Evolutionary conservation across 176 grass and related monocot species (phyloP), one percentile per base, ranked within the genome.

Genomic region (Juncus effusus): DNA sequence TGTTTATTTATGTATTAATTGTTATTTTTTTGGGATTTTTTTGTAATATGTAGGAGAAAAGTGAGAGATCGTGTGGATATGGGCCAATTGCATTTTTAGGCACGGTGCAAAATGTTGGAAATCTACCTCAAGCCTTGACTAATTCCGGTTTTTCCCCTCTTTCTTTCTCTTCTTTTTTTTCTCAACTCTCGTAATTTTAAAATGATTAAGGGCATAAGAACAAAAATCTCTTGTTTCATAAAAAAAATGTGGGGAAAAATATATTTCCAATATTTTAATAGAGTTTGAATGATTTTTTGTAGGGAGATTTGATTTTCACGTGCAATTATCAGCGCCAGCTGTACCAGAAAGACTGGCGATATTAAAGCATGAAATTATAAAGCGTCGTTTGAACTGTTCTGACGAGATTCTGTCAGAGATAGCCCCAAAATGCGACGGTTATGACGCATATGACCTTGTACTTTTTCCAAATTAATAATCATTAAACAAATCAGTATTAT

Each of bases 301-400:
- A 97, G 93, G 93, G 16, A 81, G 88, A 80, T 97, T 92, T 82
- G 93, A 97, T 84, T 89, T 91, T 67, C 93, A 91, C 44, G 65
- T 97, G 80, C 87, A 97, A 78, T 85, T 97, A 57, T 40, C 78
- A 73, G 75, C 88, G 63, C 85, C 90, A 68, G 88, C 93, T 79
- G 73, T 86, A 6, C 72, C 85, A 64, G 88, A 92, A 78, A 85
- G 93, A 60, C 78, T 78, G 77, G 85, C 81, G 16, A 75, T 97
- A 63, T 64, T 97, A 60, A 88, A 85, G 79, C 77, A 92, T 65
- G 84, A 91, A 70, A 77, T 97, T 64, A 63, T 75, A 44, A 87
- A 92, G 72, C 85, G 67, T 38, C 70, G 69, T 40, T 81, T 89
- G 67, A 67, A 72, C 4, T 89, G 88, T 81, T 84, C 82, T 54